Evolutionary conservation across 179 eudicot genomes (phyloP), one percentile per base, ranked within the genome.

Genomic region (Heliamphora pulchella): DNA sequence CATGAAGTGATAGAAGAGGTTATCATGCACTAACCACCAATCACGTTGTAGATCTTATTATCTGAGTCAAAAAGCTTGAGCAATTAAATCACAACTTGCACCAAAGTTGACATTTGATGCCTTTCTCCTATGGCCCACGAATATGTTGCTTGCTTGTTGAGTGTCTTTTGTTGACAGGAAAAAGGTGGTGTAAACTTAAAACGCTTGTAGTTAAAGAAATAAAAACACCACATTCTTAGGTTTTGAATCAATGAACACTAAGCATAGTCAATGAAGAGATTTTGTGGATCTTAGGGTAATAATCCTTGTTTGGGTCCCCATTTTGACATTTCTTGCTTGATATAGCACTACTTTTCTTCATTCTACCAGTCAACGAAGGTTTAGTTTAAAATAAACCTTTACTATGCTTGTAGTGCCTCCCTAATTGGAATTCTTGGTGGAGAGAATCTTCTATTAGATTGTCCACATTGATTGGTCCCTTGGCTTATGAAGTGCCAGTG

Each of bases 81-180:
- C 51, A 65, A 71, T 58, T 67, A 66, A 84, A 50, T 74, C 80
- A 62, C 88, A 86, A 85, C 80, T 84, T 85, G 83, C 85, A 68
- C 75, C 82, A 78, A 67, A 79, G 72, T 79, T 71, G 84, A 80
- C 84, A 70, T 50, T 85, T 73, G 57, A 79, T 80, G 81, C 76
- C 82, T 79, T 80, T 80, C 77, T 73, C 82, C 74, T 82, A 73
- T 81, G 74, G 79, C 86, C 80, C 43, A 44, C 84, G 41, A 53
- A 18, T 69, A 22, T 75, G 59, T 65, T 75, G 58, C 64, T 69
- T 86, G 61, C 50, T 82, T 75, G 73, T 55, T 75, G 74, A 67
- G 64, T 78, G 82, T 79, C 58, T 80, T 80, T 82, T 63, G 39
- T 68, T 82, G 86, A 75, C 86, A 79, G 66, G 43, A 14, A 80